Evolutionary conservation across 2,329 filamentous ascomycete genomes (phyloP).

Genomic region (Xylaria sp.): DNA sequence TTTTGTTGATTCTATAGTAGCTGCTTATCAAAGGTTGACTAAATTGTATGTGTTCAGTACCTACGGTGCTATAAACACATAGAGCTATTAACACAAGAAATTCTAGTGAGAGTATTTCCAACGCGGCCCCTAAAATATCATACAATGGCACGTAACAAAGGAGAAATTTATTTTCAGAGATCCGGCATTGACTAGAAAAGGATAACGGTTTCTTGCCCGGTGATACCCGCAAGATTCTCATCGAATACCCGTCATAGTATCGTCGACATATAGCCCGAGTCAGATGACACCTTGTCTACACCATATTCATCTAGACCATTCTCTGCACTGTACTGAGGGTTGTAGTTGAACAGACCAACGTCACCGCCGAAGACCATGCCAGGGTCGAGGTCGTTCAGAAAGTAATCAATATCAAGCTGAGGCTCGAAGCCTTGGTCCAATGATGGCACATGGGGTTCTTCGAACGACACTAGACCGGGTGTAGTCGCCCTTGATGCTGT

Average conservation of each 20-base stretch:
- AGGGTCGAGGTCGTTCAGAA: conserved; percentile 28
- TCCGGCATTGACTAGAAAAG: not conserved
- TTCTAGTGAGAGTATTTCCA: not conserved
- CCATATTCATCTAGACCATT: conserved; percentile 17
- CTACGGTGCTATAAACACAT: not conserved
- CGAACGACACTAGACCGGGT: conserved; percentile 11
- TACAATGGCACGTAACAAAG: not conserved
- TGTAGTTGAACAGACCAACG: conserved; percentile 24
- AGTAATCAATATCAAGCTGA: conserved; percentile 29
- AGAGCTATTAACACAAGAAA: not conserved
- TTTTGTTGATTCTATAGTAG: not conserved
- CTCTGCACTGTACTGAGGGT: conserved; percentile 17
- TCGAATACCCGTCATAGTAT: conserved; percentile 24
- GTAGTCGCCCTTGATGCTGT: conserved; percentile 31
- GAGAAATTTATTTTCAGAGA: not conserved
- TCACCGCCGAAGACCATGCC: not conserved
- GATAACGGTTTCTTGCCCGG: not conserved
- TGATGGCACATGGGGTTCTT: conserved; percentile 6
- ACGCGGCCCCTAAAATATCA: not conserved
- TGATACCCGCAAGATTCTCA: not conserved
- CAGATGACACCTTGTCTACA: conserved; percentile 33
- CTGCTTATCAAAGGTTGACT: not conserved
- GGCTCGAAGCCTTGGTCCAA: conserved; percentile 10
- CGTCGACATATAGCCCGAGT: conserved; percentile 41
- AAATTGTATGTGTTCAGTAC: not conserved